phyloP scores from a whole-genome alignment of 2,329 filamentous ascomycete genomes.

The Zymoseptoria tritici region DNA sequence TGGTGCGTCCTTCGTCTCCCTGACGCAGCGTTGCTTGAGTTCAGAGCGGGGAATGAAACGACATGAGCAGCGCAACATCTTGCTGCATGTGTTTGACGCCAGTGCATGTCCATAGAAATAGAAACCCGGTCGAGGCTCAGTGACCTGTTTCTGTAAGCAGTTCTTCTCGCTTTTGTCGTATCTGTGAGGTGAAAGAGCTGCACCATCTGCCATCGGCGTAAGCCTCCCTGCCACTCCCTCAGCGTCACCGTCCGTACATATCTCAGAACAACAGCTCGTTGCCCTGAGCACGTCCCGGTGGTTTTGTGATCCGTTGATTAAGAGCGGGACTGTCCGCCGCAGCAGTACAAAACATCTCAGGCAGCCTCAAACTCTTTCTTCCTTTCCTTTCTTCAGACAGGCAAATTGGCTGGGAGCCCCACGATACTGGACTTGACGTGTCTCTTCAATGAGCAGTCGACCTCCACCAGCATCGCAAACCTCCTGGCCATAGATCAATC shows the following conservation, averaged over 20 bases:
- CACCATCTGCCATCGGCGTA: neutral
- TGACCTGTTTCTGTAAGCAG: too few relatives aligned
- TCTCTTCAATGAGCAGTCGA: neutral
- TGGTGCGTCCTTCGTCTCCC: neutral
- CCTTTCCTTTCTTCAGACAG: neutral
- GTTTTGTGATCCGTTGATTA: neutral
- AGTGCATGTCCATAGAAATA: too few relatives aligned
- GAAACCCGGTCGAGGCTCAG: too few relatives aligned
- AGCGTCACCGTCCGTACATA: neutral
- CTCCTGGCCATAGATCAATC: neutral
- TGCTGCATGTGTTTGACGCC: too few relatives aligned
- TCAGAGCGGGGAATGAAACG: too few relatives aligned
- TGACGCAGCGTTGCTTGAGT: too few relatives aligned
- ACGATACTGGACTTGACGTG: neutral
- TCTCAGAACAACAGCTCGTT: neutral
- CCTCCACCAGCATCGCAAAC: neutral
- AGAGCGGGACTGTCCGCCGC: neutral
- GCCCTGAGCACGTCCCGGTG: neutral
- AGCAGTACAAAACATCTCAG: neutral
- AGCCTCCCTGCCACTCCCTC: neutral
- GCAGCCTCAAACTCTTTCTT: neutral
- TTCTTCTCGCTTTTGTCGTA: too few relatives aligned
- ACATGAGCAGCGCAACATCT: too few relatives aligned
- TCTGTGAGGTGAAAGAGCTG: neutral
- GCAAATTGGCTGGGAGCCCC: neutral